phyloP scores from a whole-genome alignment of 352 stramenopile genomes.

The Plasmopara halstedii region DNA sequence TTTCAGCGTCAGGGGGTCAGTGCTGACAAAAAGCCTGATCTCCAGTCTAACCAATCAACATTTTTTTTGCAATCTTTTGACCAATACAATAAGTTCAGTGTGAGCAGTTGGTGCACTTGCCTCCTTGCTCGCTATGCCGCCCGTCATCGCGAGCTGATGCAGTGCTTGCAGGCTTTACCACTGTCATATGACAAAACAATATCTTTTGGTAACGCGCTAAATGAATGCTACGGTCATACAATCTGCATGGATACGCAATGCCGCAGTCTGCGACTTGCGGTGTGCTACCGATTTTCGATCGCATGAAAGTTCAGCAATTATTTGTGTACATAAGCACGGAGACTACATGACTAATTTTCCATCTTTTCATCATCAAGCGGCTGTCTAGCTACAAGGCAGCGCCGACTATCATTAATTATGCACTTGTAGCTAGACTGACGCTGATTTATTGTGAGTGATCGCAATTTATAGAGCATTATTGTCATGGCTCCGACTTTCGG shows the following conservation, averaged over 20 bases:
- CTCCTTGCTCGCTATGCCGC: too few relatives aligned
- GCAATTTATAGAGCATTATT: neutral
- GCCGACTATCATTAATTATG: too few relatives aligned
- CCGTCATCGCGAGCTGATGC: too few relatives aligned
- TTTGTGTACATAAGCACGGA: too few relatives aligned
- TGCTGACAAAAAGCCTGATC: slow-evolving; percentile 2
- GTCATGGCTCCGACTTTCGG: neutral
- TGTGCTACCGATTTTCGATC: slow-evolving; percentile 1
- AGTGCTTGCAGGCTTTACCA: too few relatives aligned
- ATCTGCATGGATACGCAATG: neutral
- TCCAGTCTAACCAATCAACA: slow-evolving; percentile 4
- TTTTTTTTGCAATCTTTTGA: slow-evolving; percentile 1
- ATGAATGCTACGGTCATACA: neutral
- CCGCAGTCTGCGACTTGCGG: neutral
- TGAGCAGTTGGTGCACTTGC: too few relatives aligned
- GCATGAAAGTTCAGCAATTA: neutral
- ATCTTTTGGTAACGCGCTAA: too few relatives aligned
- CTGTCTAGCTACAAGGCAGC: neutral
- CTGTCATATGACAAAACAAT: too few relatives aligned
- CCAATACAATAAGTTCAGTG: slow-evolving; percentile 2
- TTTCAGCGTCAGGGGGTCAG: slow-evolving; percentile 15
- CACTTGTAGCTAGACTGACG: neutral
- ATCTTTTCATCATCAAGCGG: neutral
- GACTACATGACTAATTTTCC: neutral
- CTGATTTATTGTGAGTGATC: neutral